phyloP scores from a whole-genome alignment of 208 protist species.

The Naegleria lovaniensis region DNA sequence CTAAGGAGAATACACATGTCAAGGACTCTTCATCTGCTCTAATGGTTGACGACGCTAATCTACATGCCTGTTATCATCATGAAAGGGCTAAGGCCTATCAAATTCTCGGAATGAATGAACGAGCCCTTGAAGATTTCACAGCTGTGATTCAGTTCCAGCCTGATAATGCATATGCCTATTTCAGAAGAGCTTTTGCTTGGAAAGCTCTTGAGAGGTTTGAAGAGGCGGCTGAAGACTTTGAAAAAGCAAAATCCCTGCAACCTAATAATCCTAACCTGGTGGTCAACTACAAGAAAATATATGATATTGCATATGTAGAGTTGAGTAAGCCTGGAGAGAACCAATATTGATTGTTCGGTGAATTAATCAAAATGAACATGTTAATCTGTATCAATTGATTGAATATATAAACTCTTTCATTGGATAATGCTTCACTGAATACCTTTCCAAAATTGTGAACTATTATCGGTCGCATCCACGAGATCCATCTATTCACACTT shows the following conservation, averaged over 20 bases:
- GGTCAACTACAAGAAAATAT: conserved; percentile 59
- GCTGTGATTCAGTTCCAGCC: conserved; percentile 57
- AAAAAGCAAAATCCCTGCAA: conserved; percentile 55
- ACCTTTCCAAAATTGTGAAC: too few relatives aligned
- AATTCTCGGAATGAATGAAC: conserved; percentile 49
- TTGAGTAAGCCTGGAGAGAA: conserved; percentile 56
- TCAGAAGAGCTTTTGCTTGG: conserved; percentile 69
- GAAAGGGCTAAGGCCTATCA: conserved; percentile 74
- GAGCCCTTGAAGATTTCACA: conserved; percentile 65
- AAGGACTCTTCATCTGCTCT: background rate
- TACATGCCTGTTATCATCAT: conserved; percentile 38
- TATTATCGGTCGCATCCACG: background rate
- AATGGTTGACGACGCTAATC: background rate
- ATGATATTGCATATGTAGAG: conserved; percentile 55
- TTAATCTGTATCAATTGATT: too few relatives aligned
- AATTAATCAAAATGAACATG: too few relatives aligned
- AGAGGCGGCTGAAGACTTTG: conserved; percentile 69
- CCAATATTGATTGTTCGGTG: background rate
- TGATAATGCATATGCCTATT: conserved; percentile 59
- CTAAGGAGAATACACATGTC: background rate
- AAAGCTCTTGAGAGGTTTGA: conserved; percentile 64
- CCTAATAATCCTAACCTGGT: conserved; percentile 43
- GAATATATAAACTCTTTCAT: too few relatives aligned
- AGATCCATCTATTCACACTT: too few relatives aligned
- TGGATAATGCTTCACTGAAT: too few relatives aligned